phyloP scores from a whole-genome alignment of 306 rosid genomes.

The Castanopsis chinensis region DNA sequence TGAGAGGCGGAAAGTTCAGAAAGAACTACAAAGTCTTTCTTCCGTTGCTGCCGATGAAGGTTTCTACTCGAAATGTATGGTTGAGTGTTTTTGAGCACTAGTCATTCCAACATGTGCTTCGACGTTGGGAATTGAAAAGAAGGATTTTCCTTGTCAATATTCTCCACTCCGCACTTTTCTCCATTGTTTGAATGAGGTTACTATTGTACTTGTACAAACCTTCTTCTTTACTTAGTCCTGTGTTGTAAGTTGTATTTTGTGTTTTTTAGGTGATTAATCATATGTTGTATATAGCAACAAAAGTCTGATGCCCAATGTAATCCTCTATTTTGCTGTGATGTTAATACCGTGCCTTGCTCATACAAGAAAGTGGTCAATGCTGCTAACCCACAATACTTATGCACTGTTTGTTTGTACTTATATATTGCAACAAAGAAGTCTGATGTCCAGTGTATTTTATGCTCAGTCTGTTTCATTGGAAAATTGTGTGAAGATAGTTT shows the following conservation, averaged over 20 bases:
- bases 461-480: no score
- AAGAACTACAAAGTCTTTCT: slow-evolving; percentile 64
- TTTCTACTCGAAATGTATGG: slow-evolving; percentile 64
- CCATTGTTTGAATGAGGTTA: no score
- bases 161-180: no score
- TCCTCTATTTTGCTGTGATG: neutral
- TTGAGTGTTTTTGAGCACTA: slow-evolving; percentile 70
- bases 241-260: neutral
- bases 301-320: neutral
- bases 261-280: neutral
- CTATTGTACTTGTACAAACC: no score
- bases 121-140: neutral
- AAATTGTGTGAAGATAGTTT: rapidly evolving
- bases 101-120: neutral
- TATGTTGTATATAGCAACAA: neutral
- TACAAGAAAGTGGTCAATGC: neutral
- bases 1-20: slow-evolving; percentile 84
- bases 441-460: neutral
- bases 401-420: neutral
- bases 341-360: neutral
- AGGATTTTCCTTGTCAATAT: neutral
- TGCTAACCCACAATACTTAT: rapidly evolving
- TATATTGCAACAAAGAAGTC: neutral
- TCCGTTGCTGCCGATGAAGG: slow-evolving; percentile 66
- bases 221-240: neutral